Evolutionary conservation across 192 early-diverging fungal genomes (phyloP).

Genomic region (Glomus cerebriforme): DNA sequence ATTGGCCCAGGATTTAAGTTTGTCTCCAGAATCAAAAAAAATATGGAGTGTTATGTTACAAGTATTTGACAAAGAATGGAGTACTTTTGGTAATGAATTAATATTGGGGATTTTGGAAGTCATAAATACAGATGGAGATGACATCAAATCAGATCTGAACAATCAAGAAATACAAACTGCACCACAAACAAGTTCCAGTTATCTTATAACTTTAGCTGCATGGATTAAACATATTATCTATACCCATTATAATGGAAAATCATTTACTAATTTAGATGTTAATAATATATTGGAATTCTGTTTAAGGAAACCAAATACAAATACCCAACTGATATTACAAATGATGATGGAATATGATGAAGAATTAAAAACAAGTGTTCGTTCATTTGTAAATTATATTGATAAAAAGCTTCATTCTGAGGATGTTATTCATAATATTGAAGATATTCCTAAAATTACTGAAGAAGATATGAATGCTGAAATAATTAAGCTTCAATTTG

Average conservation of each 20-base stretch:
- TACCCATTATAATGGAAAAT: slow-evolving; percentile 28
- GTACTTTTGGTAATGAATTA: slow-evolving; percentile 36
- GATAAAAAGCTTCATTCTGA: slow-evolving; percentile 24
- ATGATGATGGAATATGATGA: slow-evolving; percentile 27
- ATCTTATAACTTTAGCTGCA: slow-evolving; percentile 40
- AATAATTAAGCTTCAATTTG: background rate
- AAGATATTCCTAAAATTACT: background rate
- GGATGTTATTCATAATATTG: slow-evolving; percentile 1
- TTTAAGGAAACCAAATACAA: slow-evolving; percentile 59
- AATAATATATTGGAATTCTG: slow-evolving; percentile 61
- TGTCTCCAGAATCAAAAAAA: slow-evolving; percentile 43
- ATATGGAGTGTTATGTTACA: slow-evolving; percentile 48
- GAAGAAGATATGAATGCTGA: background rate
- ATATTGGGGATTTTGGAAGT: slow-evolving; percentile 35
- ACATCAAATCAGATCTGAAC: background rate
- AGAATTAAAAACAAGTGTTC: slow-evolving; percentile 21
- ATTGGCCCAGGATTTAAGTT: slow-evolving; percentile 37
- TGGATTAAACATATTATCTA: slow-evolving; percentile 60
- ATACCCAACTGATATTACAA: slow-evolving; percentile 42
- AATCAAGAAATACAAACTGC: background rate
- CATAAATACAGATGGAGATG: slow-evolving; percentile 30
- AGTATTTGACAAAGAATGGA: slow-evolving; percentile 42
- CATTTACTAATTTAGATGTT: slow-evolving; percentile 38
- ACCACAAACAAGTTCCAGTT: background rate
- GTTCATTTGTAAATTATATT: slow-evolving; percentile 43